Percentiles rank a stretch among this genome's conserved stretches.
Conservation (phyloP, 2,329 filamentous ascomycete genomes). For the Apiospora malaysiana region DNA sequence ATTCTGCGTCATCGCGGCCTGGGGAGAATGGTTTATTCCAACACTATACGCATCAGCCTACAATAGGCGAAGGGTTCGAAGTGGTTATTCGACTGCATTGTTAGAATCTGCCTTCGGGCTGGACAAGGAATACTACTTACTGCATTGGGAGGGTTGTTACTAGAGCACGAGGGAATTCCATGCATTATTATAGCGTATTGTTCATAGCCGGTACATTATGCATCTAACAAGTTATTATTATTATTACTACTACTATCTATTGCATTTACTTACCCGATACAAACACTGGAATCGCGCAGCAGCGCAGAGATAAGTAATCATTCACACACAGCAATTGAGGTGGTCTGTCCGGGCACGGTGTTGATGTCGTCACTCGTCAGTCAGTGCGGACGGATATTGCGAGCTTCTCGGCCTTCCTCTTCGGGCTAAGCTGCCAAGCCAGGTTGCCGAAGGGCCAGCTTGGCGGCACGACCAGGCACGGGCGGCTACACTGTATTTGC, state of each 20-base stretch:
- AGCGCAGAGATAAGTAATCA: neutral
- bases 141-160: neutral
- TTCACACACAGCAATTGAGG: no score
- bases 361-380: neutral
- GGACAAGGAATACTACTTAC: neutral
- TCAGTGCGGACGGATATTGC: neutral
- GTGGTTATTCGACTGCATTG: neutral
- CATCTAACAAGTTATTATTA: neutral
- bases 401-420: neutral
- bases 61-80: constrained; percentile 6
- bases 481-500: neutral
- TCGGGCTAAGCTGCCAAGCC: constrained; percentile 2
- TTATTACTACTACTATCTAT: neutral
- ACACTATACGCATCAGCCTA: constrained; percentile 7
- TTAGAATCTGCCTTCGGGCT: neutral
- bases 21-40: neutral
- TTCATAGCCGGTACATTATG: constrained; percentile 14
- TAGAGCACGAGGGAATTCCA: neutral
- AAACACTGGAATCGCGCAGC: neutral
- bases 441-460: neutral
- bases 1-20: neutral
- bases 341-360: neutral
- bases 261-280: neutral
- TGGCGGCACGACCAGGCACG: neutral
- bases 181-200: neutral